A percentile compares a stretch with the other conserved stretches of the same genome.
phyloP scores from a whole-genome alignment of 2,329 filamentous ascomycete genomes.

The Hypoxylon sp. region DNA sequence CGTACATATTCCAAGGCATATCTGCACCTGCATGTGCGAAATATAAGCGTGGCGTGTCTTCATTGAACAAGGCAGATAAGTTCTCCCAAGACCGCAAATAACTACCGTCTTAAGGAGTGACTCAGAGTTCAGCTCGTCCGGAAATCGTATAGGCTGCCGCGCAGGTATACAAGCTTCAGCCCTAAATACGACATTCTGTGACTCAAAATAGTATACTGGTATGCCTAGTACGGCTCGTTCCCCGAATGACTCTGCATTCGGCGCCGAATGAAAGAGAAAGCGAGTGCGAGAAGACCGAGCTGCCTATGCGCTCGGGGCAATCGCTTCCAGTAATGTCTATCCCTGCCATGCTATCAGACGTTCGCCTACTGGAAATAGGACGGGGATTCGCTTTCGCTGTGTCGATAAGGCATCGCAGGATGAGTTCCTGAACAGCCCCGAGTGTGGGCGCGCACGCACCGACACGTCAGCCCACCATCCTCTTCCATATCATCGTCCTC shows the following conservation, averaged over 20 bases:
- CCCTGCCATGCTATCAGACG: background rate
- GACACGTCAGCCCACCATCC: constrained; percentile 16
- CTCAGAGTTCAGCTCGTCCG: background rate
- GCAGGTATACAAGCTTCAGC: background rate
- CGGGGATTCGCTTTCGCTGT: background rate
- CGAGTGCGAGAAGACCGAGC: background rate
- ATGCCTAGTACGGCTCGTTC: background rate
- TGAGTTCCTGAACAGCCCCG: constrained; percentile 1
- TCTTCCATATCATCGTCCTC: background rate
- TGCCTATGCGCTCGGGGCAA: background rate
- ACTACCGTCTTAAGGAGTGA: too few species aligned
- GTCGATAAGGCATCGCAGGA: background rate
- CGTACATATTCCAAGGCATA: too few species aligned
- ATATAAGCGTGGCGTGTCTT: too few species aligned
- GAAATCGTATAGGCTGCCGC: background rate
- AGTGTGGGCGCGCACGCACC: background rate
- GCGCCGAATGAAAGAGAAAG: background rate
- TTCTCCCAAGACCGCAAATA: too few species aligned
- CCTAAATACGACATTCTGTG: background rate
- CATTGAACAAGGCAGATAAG: too few species aligned
- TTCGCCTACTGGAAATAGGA: background rate
- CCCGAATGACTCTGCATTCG: background rate
- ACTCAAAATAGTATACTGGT: background rate
- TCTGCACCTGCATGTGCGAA: too few species aligned
- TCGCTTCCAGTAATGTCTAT: background rate